Evolutionary conservation across 2,329 filamentous ascomycete genomes (phyloP).

Genomic region (Xylariales sp.): DNA sequence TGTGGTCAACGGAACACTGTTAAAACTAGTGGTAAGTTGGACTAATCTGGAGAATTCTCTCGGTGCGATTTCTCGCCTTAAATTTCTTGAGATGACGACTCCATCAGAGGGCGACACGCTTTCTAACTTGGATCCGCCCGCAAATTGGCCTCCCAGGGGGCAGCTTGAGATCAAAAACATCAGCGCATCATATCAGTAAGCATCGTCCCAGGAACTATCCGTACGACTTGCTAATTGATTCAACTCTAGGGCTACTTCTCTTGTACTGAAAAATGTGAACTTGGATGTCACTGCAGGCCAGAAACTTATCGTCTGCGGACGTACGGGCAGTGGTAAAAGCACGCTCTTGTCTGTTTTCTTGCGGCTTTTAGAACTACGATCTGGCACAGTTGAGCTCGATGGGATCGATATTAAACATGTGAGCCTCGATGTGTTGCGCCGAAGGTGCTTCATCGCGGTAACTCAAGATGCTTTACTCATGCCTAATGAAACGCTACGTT

Average conservation of each 20-base stretch:
- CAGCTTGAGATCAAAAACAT: conserved; percentile 44
- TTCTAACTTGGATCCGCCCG: conserved; percentile 11
- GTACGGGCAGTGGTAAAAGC: conserved; percentile 62
- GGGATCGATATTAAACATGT: conserved; percentile 46
- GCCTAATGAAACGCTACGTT: conserved; percentile 46
- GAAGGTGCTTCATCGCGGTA: conserved; percentile 49
- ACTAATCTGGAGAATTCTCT: conserved; percentile 53
- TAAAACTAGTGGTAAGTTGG: conserved; percentile 50
- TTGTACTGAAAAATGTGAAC: conserved; percentile 45
- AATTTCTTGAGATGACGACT: conserved; percentile 45
- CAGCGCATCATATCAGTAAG: conserved; percentile 50
- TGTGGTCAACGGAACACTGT: conserved; percentile 51
- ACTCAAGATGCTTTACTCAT: conserved; percentile 49
- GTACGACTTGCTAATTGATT: conserved; percentile 5
- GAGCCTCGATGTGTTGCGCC: conserved; percentile 42
- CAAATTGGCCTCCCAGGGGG: conserved; percentile 48
- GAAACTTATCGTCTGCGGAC: conserved; percentile 63
- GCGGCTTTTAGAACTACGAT: conserved; percentile 44
- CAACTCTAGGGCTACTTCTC: conserved; percentile 29
- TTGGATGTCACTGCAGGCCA: conserved; percentile 55
- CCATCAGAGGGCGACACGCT: conserved; percentile 37
- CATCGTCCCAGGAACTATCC: neutral
- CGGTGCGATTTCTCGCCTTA: conserved; percentile 51
- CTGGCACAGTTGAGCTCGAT: conserved; percentile 48
- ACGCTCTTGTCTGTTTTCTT: conserved; percentile 39